phyloP scores from a whole-genome alignment of 345 rosid species.

The Sonneratia caseolaris region DNA sequence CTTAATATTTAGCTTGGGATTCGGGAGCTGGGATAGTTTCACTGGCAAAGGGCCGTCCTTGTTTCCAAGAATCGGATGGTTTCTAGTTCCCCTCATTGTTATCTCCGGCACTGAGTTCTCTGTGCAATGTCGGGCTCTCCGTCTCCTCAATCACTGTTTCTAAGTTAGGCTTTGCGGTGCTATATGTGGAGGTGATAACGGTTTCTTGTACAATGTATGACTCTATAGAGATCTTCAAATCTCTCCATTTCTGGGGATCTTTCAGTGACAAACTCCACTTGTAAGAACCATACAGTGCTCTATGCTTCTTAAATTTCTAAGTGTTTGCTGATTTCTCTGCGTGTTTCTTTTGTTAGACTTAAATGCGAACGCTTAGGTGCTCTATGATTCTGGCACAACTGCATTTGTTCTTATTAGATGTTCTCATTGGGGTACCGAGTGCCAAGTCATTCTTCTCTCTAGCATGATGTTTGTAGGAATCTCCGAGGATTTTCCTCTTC shows the following conservation, averaged over 20 bases:
- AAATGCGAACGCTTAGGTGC: background rate
- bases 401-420: too few relatives aligned
- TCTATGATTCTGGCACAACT: too few relatives aligned
- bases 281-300: background rate
- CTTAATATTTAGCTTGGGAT: background rate
- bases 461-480: background rate
- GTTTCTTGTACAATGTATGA: constrained; percentile 1
- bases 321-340: background rate
- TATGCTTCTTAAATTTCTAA: background rate
- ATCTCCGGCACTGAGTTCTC: background rate
- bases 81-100: background rate
- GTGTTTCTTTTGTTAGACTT: background rate
- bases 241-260: background rate
- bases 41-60: too few relatives aligned
- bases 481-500: background rate
- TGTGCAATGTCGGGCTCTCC: too few relatives aligned
- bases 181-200: background rate
- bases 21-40: too few relatives aligned
- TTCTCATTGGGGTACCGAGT: background rate
- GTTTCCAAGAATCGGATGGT: background rate
- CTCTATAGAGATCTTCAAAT: background rate
- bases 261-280: background rate
- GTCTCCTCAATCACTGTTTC: background rate
- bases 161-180: background rate
- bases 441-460: background rate